Base-by-base conservation (phyloP, 2,329 filamentous ascomycete species). In the Aspergillus clavatus region DNA sequence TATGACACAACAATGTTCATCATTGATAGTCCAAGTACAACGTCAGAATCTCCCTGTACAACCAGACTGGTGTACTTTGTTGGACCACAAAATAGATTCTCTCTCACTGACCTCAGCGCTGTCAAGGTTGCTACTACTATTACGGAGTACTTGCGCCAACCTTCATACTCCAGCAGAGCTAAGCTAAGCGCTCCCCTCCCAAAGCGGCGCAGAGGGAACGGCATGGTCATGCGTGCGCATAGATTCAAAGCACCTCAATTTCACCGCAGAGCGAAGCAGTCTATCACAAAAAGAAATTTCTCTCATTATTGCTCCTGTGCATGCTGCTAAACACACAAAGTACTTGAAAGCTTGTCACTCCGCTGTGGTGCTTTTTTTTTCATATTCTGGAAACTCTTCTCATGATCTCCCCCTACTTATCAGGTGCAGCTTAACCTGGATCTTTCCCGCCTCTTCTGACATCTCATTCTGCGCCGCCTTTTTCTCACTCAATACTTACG, bases 161-260 rank as follows among this genome's bases (percentile, higher is more conserved):
- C 23, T 24, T 24, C 23, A 24, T 24, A 5, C 23, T 24, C 23
- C 23, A 24, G 8, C 23, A 24, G 23, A 24, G 23, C 23, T 18
- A 35, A 35, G 31, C 51, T 53, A 57, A 56, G 48, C 51, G 50
- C 53, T 58, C 56, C 53, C 50, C 54, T 56, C 54, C 8, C 45
- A 44, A 33, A 40, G 49, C 54, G 50, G 48, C 53, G 55, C 50
- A 50, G 43, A 54, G 47, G 45, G 48, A 55, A 53, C 51, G 58
- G n/a, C n/a, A n/a, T n/a, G n/a, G 58, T 63, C 60, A 64, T 64
- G 61, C 55, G 61, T 60, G 51, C 57, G 53, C 57, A 53, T 57
- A 55, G 53, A 57, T 62, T 10, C 55, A 47, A 46, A 45, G 46
- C 46, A 49, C 43, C 43, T 50, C 35, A 50, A 43, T 55, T 55